Base-by-base conservation (phyloP, 345 rosid species). In the Conringia planisiliqua region DNA sequence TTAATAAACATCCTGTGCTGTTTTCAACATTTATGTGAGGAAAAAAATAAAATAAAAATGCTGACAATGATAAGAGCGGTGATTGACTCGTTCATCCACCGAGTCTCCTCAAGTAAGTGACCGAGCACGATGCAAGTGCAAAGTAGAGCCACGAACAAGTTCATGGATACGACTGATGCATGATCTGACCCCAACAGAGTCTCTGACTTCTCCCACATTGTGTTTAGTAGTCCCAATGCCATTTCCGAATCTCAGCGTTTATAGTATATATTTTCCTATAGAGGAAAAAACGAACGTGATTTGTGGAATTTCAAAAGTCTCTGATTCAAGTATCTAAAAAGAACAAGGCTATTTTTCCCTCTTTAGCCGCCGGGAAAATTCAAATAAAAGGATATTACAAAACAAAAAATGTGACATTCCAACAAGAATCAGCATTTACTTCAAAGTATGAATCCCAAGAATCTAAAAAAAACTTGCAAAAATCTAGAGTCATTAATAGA, bases 11-110 rank as follows among this genome's bases (percentile, higher is more conserved):
- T 3, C 33, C 52, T 52, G n/a, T 52, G 0, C 20, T 47, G 26
- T 58, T 47, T 4, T 48, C 27, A 43, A 43, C 39, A 42, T 8
- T 47, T 3, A 2, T 1, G 7, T 20, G n/a, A 11, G 0, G 44
- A 12, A 24, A 24, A 17, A 58, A 4, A 24, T 3, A 16, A n/a
- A 20, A 17, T 57, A 17, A 58, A 20, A 35, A 58, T 4, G 72
- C 96, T 87, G 29, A 95, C 99, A 29, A 95, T 89, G 40, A 81
- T 85, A 13, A 95, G 96, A 17, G 99, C 97, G 0, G 99, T 95
- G 69, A 95, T 92, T 50, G 99, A 93, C 78, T 93, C 98, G 16
- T 93, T 91, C 86, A 89, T 86, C 98, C 98, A 93, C 11, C 90
- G 82, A 52, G 32, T 85, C 79, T 93, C 90, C 76, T 93, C 97